Evolutionary conservation across 768 basidiomycete genomes (phyloP).

Genomic region (Lactarius indigo): DNA sequence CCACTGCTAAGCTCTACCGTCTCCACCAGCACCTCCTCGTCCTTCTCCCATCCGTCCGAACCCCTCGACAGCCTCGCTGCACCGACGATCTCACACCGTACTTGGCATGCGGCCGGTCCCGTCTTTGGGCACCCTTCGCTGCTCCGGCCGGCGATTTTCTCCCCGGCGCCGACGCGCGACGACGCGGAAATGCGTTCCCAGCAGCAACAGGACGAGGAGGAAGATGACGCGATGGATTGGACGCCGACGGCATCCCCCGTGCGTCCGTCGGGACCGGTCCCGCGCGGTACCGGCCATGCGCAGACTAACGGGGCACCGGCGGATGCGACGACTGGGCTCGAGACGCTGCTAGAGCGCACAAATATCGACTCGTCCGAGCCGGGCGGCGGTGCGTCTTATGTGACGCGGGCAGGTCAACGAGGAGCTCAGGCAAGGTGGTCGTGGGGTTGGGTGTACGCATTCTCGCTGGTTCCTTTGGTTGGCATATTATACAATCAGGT

Average conservation of each 20-base stretch:
- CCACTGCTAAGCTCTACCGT: conserved; percentile 19
- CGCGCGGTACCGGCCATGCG: not conserved
- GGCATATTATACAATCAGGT: conserved; percentile 14
- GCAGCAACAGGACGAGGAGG: conserved; percentile 22
- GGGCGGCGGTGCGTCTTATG: not conserved
- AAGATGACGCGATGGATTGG: conserved; percentile 61
- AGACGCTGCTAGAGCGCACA: conserved; percentile 21
- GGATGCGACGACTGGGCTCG: conserved; percentile 22
- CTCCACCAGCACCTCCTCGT: not conserved
- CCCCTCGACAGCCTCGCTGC: conserved; percentile 56
- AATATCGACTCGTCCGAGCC: conserved; percentile 17
- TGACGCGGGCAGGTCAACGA: not conserved
- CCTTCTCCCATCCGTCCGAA: conserved; percentile 39
- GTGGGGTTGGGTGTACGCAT: conserved; percentile 14
- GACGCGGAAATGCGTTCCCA: conserved; percentile 31
- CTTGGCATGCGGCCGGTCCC: conserved; percentile 37
- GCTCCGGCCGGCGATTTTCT: conserved; percentile 36
- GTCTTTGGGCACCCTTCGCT: conserved; percentile 69
- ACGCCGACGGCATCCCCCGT: conserved; percentile 43
- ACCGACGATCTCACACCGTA: conserved; percentile 47
- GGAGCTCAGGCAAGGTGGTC: not conserved
- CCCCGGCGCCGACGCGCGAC: conserved; percentile 26
- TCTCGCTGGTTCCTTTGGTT: conserved; percentile 15
- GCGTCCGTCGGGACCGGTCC: not conserved
- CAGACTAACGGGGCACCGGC: not conserved